Percentiles rank a stretch among this genome's conserved stretches.
phyloP scores from a whole-genome alignment of 176 grass and related monocot species.

The Aegilops speltoides region DNA sequence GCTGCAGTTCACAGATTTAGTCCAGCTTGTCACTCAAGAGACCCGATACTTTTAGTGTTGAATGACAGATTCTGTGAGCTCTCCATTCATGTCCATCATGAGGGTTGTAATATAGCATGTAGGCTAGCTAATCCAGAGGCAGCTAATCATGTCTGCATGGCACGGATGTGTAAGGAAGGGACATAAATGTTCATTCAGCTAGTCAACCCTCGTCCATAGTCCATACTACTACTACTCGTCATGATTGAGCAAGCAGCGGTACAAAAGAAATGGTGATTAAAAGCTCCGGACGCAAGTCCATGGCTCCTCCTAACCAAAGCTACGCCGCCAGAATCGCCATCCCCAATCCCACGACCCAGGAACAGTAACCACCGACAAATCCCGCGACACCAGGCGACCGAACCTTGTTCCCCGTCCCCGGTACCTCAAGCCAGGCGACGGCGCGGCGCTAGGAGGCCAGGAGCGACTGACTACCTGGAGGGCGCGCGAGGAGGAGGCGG shows the following conservation, averaged over 20 bases:
- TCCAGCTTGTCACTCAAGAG: background rate
- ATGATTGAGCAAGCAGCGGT: background rate
- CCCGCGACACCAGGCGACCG: background rate
- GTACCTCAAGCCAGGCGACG: background rate
- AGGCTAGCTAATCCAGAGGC: background rate
- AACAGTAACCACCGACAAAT: conserved; percentile 12
- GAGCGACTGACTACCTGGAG: conserved; percentile 39
- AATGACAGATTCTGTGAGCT: background rate
- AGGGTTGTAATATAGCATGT: background rate
- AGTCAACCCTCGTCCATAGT: background rate
- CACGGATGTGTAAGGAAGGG: conserved; percentile 12
- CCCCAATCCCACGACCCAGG: background rate
- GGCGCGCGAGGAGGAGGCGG: conserved; percentile 36
- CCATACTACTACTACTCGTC: background rate
- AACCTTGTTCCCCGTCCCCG: background rate
- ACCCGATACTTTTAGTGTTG: background rate
- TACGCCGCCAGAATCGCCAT: background rate
- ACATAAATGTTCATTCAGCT: background rate
- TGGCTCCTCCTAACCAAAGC: background rate
- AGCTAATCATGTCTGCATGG: conserved; percentile 12
- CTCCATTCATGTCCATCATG: conserved; percentile 23
- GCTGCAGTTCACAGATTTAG: background rate
- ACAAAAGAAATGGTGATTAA: background rate
- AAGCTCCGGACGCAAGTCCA: background rate
- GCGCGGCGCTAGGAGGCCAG: background rate